Evolutionary conservation across 306 rosid genomes (phyloP).

Genomic region (Acacia confusa): DNA sequence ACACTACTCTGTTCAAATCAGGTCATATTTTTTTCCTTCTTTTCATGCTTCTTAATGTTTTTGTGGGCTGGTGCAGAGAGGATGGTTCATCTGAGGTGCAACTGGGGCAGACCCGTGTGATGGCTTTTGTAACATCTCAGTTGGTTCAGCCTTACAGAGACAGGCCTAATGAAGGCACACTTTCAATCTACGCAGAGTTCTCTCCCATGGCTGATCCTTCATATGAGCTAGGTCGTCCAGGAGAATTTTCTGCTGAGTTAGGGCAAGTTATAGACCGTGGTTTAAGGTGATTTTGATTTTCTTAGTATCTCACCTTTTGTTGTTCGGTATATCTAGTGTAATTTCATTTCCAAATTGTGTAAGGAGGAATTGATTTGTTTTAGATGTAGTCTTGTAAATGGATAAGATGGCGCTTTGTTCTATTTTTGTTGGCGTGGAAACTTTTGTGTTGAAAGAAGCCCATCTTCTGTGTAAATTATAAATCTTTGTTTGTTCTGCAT

Average conservation of each 20-base stretch:
- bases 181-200: conserved; percentile 79
- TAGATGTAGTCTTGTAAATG: neutral
- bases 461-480: neutral
- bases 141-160: neutral
- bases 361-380: neutral
- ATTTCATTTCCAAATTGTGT: neutral
- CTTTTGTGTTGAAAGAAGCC: neutral
- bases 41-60: neutral
- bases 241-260: conserved; percentile 28
- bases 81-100: conserved; percentile 86
- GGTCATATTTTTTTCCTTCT: neutral
- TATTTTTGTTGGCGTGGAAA: neutral
- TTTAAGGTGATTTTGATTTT: conserved; percentile 39
- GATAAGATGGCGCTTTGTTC: neutral
- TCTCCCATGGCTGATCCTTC: conserved; percentile 97
- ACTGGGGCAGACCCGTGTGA: conserved; percentile 69
- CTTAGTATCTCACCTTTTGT: neutral
- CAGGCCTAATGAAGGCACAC: conserved; percentile 58
- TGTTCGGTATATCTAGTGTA: neutral
- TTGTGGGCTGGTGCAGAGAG: conserved; percentile 28
- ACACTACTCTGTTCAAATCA: neutral
- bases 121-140: neutral
- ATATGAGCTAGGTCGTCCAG: conserved; percentile 79
- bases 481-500: neutral
- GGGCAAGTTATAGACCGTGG: conserved; percentile 61